A percentile compares a stretch with the other conserved stretches of the same genome.
phyloP scores from a whole-genome alignment of 495 filamentous ascomycete genomes.

The Achaetomiella virescens region DNA sequence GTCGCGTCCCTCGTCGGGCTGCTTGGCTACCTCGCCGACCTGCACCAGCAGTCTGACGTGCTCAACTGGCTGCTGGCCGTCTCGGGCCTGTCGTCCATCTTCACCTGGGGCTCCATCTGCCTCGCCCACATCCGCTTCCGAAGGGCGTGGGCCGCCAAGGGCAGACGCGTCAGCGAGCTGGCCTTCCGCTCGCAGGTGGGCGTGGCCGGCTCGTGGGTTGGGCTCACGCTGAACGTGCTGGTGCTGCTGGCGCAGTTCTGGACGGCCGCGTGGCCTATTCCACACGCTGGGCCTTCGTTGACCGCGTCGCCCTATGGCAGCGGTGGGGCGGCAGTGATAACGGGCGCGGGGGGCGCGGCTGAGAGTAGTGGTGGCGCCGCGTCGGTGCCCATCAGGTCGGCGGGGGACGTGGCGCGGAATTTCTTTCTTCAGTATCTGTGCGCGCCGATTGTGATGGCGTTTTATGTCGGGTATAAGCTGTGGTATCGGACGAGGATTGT shows the following conservation, averaged over 20 bases:
- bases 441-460: constrained; percentile 68
- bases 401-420: constrained; percentile 29
- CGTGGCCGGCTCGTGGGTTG: constrained; percentile 75
- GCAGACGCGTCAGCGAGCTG: constrained; percentile 65
- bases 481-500: constrained; percentile 65
- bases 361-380: constrained; percentile 26
- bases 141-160: constrained; percentile 62
- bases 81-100: constrained; percentile 80
- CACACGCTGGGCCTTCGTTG: background rate
- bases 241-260: constrained; percentile 93
- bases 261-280: constrained; percentile 75
- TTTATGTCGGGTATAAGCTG: constrained; percentile 77
- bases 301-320: constrained; percentile 27
- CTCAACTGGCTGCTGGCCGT: constrained; percentile 88
- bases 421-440: constrained; percentile 84
- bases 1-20: constrained; percentile 66
- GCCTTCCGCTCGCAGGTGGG: constrained; percentile 78
- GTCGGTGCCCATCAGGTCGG: too few relatives aligned
- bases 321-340: background rate
- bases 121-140: constrained; percentile 90
- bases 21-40: constrained; percentile 71
- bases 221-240: constrained; percentile 68
- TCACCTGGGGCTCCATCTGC: constrained; percentile 92
- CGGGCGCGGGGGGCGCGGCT: constrained; percentile 35
- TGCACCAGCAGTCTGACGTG: constrained; percentile 54